Evolutionary conservation across 139 green algal species (phyloP), one percentile per base, ranked within the genome.

Genomic region (Tetradesmus lagerheimii): DNA sequence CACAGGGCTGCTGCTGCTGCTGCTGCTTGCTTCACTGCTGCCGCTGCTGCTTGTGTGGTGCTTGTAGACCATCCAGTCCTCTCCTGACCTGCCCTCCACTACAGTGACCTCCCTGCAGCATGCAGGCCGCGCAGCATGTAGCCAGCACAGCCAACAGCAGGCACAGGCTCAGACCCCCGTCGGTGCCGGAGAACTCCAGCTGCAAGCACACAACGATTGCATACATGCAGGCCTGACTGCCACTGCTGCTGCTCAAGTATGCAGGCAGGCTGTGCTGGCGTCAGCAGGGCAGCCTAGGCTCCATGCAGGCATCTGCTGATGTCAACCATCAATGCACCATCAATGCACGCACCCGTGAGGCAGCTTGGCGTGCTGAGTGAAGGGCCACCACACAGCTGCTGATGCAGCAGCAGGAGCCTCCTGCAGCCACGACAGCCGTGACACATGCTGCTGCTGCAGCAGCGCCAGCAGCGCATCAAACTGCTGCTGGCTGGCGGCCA

Each of bases 331-430:
- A 71, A 31, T 31, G 23, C 57, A 31, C 23, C 25, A 27, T 20
- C n/a, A 4, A 18, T 23, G 23, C 23, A 41, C 88, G 31, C 57
- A 83, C 78, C 66, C 76, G 76, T 91, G 75, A 43, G 87, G 82
- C 66, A 94, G 87, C 23, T 80, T 91, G 1, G 82, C 81, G 90
- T 99, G 98, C 94, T 99, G 98, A 18, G 97, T 99, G 94, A 99
- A 99, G 20, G 98, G 98, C 97, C 97, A 99, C 98, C 98, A 99
- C 45, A 99, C 82, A 34, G 50, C 87, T 12, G 71, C 78, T 8
- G 94, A 93, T 2, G 93, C 92, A 4, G 27, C 75, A 5, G 84
- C 78, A 20, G 89, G 47, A 31, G 67, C 85, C 6, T 78, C 80
- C 11, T 74, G 15, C 89, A 98, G 88, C 47, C 85, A 37, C 12